Evolutionary conservation across 148 eudicot species (phyloP), one percentile per base, ranked within the genome.

Genomic region (Cornus florida): DNA sequence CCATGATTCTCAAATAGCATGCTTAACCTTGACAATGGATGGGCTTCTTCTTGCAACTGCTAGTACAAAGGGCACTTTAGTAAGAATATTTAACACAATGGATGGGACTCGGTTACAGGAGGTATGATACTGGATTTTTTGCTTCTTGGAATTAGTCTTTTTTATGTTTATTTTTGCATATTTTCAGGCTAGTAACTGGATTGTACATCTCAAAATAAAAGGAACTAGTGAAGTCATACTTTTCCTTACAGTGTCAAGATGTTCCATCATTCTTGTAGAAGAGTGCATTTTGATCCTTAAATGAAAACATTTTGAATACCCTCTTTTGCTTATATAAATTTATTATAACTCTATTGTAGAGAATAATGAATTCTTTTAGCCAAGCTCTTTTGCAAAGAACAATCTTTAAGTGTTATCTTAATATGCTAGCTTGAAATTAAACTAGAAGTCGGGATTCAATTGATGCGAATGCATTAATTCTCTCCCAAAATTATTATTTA

Each of bases 41-140:
- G 99, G 99, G 50, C 88, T 96, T 69, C 87, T 96, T 87, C 99
- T 96, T 86, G 99, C 99, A 14, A 93, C 99, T 71, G 98, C 99
- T 53, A 93, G 99, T 84, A 82, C 91, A 16, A 93, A 87, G 83
- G 99, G 99, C 50, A 96, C 98, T 75, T 88, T 93, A 57, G 81
- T 96, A 65, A 90, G 99, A 83, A 87, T 96, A 71, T 96, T 92
- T 73, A 96, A 93, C 85, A 92, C 99, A 17, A 85, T 96, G 94
- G 98, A 96, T 85, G 99, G 99, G 66, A 88, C 98, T 84, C 90
- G 83, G 80, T 85, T 96, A 85, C 99, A 96, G 87, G 99, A 96
- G 99, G 99, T 96, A 93, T 31, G 80, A 67, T 75, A 67, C 32
- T 80, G 70, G 35, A 48, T 73, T 20, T 64, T 35, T 80, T 6